Percentiles rank a stretch among this genome's conserved stretches.
phyloP scores from a whole-genome alignment of 1,284 basidiomycete species.

The Tylopilus sp. region DNA sequence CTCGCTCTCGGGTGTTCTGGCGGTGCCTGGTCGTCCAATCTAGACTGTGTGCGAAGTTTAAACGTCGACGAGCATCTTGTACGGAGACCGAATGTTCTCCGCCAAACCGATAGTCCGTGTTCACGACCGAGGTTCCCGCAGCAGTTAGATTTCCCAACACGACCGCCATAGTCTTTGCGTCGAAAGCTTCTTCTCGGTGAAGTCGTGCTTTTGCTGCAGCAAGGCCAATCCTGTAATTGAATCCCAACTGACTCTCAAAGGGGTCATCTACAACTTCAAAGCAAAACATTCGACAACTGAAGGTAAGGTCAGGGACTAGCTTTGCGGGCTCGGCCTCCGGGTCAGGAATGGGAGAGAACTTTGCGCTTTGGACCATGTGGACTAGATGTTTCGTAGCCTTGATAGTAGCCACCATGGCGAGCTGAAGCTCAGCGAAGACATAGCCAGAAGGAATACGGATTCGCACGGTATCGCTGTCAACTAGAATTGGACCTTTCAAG shows the following conservation, averaged over 20 bases:
- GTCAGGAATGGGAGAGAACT: constrained; percentile 47
- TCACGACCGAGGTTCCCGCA: constrained; percentile 19
- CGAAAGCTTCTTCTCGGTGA: constrained; percentile 81
- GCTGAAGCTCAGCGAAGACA: constrained; percentile 70
- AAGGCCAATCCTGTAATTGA: constrained; percentile 77
- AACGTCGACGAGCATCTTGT: constrained; percentile 70
- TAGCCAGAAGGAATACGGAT: constrained; percentile 82
- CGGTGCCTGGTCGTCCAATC: constrained; percentile 71
- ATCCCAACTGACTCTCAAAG: constrained; percentile 78
- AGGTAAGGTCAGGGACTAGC: constrained; percentile 60
- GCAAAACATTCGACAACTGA: constrained; percentile 62
- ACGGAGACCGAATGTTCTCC: constrained; percentile 65
- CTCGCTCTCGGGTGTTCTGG: constrained; percentile 38
- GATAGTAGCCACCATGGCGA: constrained; percentile 60
- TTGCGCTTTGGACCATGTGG: constrained; percentile 46
- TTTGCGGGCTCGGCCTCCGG: constrained; percentile 76
- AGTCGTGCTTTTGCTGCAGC: constrained; percentile 75
- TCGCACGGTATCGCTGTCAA: constrained; percentile 66
- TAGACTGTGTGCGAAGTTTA: constrained; percentile 74
- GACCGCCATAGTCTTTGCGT: constrained; percentile 73
- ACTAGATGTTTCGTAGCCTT: constrained; percentile 71
- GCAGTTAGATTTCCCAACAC: constrained; percentile 37
- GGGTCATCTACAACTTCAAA: constrained; percentile 89
- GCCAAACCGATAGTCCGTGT: constrained; percentile 55
- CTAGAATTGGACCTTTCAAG: constrained; percentile 38